A percentile compares a stretch with the other conserved stretches of the same genome.
phyloP scores from a whole-genome alignment of 495 filamentous ascomycete genomes.

The Tuber indicum region DNA sequence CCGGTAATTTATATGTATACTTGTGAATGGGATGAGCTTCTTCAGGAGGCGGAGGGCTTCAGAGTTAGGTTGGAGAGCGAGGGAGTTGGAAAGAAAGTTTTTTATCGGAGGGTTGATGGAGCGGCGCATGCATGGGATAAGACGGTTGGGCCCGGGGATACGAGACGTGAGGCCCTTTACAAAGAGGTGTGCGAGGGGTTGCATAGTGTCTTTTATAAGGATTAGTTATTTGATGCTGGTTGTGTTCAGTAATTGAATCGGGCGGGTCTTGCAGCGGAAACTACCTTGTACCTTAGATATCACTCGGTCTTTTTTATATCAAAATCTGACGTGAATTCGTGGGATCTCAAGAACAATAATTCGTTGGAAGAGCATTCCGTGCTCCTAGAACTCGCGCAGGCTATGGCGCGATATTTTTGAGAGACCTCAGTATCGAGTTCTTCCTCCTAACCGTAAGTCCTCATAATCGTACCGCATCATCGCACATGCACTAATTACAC shows the following conservation, averaged over 20 bases:
- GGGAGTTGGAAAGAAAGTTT: constrained; percentile 59
- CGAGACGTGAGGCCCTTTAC: constrained; percentile 25
- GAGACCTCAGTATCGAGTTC: no score
- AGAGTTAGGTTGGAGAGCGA: constrained; percentile 53
- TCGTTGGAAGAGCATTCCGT: not conserved
- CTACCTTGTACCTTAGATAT: not conserved
- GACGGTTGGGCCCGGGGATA: constrained; percentile 58
- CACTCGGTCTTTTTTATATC: not conserved
- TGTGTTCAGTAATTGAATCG: not conserved
- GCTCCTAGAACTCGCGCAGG: no score
- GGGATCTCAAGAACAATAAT: not conserved
- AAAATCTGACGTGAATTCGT: not conserved
- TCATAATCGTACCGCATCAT: no score
- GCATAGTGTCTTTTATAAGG: constrained; percentile 6
- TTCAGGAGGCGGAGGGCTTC: constrained; percentile 67
- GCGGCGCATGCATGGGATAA: constrained; percentile 85
- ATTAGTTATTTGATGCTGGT: not conserved
- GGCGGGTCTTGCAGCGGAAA: no score
- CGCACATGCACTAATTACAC: no score
- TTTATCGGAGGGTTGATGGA: constrained; percentile 63
- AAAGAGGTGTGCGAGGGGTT: constrained; percentile 27
- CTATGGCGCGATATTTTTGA: no score
- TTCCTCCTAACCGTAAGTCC: no score
- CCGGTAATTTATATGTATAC: constrained; percentile 64
- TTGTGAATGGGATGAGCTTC: constrained; percentile 88